Conservation (phyloP, 1,284 basidiomycete genomes). For the Cerioporus squamosus region DNA sequence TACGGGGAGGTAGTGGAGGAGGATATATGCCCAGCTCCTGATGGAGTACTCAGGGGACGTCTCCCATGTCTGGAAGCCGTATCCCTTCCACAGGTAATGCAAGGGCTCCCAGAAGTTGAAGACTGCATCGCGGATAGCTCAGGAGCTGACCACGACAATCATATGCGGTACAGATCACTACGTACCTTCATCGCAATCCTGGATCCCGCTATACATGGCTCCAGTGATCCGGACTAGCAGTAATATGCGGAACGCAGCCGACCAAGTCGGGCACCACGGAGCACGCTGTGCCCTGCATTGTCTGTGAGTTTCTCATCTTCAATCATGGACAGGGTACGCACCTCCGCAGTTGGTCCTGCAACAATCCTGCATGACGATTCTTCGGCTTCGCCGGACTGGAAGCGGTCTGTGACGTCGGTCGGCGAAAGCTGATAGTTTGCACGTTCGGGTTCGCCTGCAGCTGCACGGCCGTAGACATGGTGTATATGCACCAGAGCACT, state of each 20-base stretch:
- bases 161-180: too few species aligned
- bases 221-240: constrained; percentile 83
- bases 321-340: constrained; percentile 27
- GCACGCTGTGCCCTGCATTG: constrained; percentile 59
- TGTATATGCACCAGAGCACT: not conserved
- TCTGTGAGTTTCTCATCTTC: too few species aligned
- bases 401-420: constrained; percentile 40
- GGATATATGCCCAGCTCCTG: constrained; percentile 92
- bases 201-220: constrained; percentile 95
- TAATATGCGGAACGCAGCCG: constrained; percentile 82
- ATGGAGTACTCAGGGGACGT: constrained; percentile 90
- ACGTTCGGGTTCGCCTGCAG: constrained; percentile 31
- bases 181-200: constrained; percentile 96
- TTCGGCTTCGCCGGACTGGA: constrained; percentile 35
- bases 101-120: constrained; percentile 99
- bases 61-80: constrained; percentile 99
- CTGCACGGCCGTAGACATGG: constrained; percentile 28
- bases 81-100: constrained; percentile 84
- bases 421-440: constrained; percentile 62
- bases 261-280: constrained; percentile 86
- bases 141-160: too few species aligned
- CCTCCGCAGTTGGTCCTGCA: constrained; percentile 80
- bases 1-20: constrained; percentile 73
- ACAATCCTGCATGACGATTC: constrained; percentile 62
- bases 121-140: constrained; percentile 50